Evolutionary conservation across 164 flowering plant species (phyloP).

Genomic region (Dillenia turbinata): DNA sequence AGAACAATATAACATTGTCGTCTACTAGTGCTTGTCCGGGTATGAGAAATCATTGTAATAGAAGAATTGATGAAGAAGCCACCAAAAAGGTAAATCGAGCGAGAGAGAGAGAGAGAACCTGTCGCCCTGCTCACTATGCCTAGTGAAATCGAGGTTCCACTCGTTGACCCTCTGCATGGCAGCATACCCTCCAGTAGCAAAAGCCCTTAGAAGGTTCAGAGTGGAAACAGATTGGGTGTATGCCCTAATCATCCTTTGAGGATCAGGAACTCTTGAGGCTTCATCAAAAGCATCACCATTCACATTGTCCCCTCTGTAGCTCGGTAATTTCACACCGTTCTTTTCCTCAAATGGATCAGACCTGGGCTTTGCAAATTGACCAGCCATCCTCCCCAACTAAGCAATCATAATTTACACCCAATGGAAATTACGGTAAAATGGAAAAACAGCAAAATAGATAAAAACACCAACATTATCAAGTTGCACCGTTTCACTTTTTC

Average conservation of each 20-base stretch:
- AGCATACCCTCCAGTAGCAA: conserved; percentile 38
- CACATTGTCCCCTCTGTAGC: conserved; percentile 35
- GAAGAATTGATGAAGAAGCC: not conserved
- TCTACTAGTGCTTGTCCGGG: not conserved
- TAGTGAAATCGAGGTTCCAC: conserved; percentile 35
- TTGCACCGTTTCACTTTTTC: too few species aligned
- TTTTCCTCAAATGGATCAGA: conserved; percentile 35
- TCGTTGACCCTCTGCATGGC: conserved; percentile 35
- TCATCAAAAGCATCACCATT: conserved; percentile 33
- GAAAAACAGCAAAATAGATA: not conserved
- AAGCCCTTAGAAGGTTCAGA: conserved; percentile 32
- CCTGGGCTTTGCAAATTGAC: conserved; percentile 37
- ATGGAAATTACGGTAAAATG: not conserved
- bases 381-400: conserved; percentile 37
- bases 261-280: conserved; percentile 26
- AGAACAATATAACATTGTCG: not conserved
- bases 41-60: not conserved
- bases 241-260: conserved; percentile 34
- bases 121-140: conserved; percentile 30
- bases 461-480: too few species aligned
- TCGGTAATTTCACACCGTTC: conserved; percentile 33
- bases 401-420: not conserved
- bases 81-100: not conserved
- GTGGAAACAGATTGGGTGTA: conserved; percentile 31
- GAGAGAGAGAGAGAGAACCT: conserved; percentile 12